phyloP scores from a whole-genome alignment of 805 yeast species.

The Ogataea nonfermentans region DNA sequence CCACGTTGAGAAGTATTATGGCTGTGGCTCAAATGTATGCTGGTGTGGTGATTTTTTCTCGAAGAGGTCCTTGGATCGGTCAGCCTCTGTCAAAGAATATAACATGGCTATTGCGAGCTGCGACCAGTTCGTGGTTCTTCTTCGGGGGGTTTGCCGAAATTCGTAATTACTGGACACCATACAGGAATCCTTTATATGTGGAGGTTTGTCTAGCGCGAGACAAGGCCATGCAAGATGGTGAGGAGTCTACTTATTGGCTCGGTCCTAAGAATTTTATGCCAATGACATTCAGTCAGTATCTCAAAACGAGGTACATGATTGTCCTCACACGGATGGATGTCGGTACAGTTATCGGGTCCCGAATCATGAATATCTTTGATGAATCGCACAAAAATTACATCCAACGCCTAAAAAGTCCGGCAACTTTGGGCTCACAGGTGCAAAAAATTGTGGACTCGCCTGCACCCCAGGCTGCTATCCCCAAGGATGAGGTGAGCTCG shows the following conservation, averaged over 20 bases:
- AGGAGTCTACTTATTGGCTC: conserved; percentile 44
- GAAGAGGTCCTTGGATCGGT: conserved; percentile 4
- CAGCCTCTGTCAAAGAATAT: not conserved
- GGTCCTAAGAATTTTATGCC: conserved; percentile 50
- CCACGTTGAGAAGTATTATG: conserved; percentile 25
- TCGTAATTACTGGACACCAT: conserved; percentile 14
- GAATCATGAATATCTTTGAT: no score
- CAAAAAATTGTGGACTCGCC: conserved; percentile 10
- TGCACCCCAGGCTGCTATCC: conserved; percentile 11
- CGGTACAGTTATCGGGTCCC: conserved; percentile 21
- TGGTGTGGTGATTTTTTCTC: conserved; percentile 19
- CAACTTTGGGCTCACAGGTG: conserved; percentile 13
- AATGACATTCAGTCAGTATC: conserved; percentile 35
- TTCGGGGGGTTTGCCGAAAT: conserved; percentile 25
- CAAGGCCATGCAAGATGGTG: conserved; percentile 36
- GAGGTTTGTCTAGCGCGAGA: conserved; percentile 28
- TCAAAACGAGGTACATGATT: conserved; percentile 26
- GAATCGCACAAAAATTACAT: conserved; percentile 11
- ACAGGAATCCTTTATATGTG: conserved; percentile 28
- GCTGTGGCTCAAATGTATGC: conserved; percentile 28
- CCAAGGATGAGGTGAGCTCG: conserved; percentile 16
- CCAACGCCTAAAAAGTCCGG: conserved; percentile 1
- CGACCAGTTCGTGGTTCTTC: conserved; percentile 12
- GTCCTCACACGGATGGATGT: conserved; percentile 19
- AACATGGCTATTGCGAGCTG: conserved; percentile 4